Evolutionary conservation across 139 green algal genomes (phyloP).

Genomic region (Ostreobium quekettii): DNA sequence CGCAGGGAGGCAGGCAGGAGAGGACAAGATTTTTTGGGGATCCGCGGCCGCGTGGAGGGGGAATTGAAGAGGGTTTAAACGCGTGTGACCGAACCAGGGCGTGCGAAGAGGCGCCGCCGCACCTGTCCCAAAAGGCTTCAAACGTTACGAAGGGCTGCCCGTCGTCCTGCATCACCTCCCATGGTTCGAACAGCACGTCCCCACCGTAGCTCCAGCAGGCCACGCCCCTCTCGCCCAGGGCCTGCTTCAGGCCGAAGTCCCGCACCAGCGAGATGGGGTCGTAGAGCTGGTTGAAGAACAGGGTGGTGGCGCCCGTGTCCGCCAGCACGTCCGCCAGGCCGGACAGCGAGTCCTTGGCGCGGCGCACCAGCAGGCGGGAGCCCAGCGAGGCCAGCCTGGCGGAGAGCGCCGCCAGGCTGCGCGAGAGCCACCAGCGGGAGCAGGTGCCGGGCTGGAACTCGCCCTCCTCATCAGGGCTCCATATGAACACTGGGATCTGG

Average conservation of each 20-base stretch:
- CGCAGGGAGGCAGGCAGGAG: too few species aligned
- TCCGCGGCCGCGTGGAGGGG: neutral
- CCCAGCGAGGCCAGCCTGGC: constrained; percentile 59
- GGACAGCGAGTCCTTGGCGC: constrained; percentile 36
- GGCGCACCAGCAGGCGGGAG: constrained; percentile 53
- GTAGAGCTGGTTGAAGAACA: constrained; percentile 94
- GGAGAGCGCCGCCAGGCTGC: constrained; percentile 41
- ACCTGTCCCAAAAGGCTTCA: constrained; percentile 68
- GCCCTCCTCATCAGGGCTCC: constrained; percentile 79
- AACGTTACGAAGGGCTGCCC: constrained; percentile 67
- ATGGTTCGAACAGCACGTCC: constrained; percentile 87
- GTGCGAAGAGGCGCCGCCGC: neutral
- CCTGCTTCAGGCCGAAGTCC: constrained; percentile 71
- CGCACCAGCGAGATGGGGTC: constrained; percentile 86
- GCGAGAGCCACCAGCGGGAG: constrained; percentile 62
- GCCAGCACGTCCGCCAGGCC: constrained; percentile 46
- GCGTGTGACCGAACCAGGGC: neutral
- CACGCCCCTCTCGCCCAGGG: constrained; percentile 38
- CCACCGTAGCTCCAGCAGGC: constrained; percentile 66
- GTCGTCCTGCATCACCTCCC: constrained; percentile 67
- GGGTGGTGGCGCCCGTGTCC: neutral
- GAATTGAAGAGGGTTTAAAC: neutral
- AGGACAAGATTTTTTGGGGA: too few species aligned
- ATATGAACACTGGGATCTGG: constrained; percentile 81
- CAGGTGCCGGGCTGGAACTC: constrained; percentile 83